Base-by-base conservation (phyloP, 768 basidiomycete species). In the Kwoniella europaea region DNA sequence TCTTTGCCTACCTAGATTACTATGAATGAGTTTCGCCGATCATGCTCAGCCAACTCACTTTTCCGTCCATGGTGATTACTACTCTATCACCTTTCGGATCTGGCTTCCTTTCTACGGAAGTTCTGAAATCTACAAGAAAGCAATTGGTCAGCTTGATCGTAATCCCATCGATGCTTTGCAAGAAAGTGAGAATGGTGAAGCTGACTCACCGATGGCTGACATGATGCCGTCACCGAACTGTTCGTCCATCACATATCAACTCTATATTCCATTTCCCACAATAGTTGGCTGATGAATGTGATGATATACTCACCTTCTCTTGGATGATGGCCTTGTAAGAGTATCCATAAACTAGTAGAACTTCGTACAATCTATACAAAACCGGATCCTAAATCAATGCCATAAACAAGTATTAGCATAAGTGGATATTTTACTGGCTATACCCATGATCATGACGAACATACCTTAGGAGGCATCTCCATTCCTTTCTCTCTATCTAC, bases 141-240 rank as follows among this genome's bases (percentile, higher is more conserved):
- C 24, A 27, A 18, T 44, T 7, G 18, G 16, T 56, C 56, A 57
- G 44, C 63, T 50, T 46, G 15, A 63, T 18, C 58, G 7, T 29
- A 15, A 6, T 42, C 5, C 16, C 59, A 12, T 35, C 13, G 20
- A 60, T 41, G 15, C 24, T 15, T n/a, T 29, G 10, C 18, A 54
- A n/a, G 10, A 20, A 20, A 58, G 18, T 18, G 35, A 60, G 42
- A 67, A 46, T 59, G 66, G 44, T 18, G 18, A 24, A 10, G 13
- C 22, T 62, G 57, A 24, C 67, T 63, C 43, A 65, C 71, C 74
- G 43, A 82, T 82, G 18, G 81, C 81, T 16, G 77, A 79, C 81
- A 82, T 82, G 71, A 82, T 82, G 42, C 81, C 81, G 65, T 82
- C 81, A 13, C 81, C 81, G 44, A 82, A 82, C 76, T 80, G 66